Conservation (phyloP, 2,329 filamentous ascomycete species). For the Fusarium subtropicale region DNA sequence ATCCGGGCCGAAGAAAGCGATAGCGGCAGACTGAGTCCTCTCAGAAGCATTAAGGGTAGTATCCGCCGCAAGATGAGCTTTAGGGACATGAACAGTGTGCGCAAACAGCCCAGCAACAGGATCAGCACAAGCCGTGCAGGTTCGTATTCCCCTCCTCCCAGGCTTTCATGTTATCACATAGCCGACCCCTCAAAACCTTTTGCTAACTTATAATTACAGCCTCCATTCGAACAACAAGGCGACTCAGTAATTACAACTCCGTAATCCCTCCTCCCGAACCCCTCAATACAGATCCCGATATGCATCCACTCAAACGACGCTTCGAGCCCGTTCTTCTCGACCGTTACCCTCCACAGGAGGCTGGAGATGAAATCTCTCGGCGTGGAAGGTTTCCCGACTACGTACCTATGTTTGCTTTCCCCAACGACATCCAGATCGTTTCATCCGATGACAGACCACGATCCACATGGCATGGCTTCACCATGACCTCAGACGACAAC, state of each 20-base stretch:
- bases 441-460: slow-evolving; percentile 93
- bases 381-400: slow-evolving; percentile 94
- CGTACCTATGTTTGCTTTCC: slow-evolving; percentile 99
- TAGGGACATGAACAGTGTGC: slow-evolving; percentile 93
- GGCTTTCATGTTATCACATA: background rate
- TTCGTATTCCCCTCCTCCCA: slow-evolving; percentile 21
- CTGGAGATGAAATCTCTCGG: slow-evolving; percentile 81
- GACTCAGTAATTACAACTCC: slow-evolving; percentile 97
- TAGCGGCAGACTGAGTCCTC: slow-evolving; percentile 65
- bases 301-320: slow-evolving; percentile 93
- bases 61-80: slow-evolving; percentile 93
- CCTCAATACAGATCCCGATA: slow-evolving; percentile 86
- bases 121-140: slow-evolving; percentile 59
- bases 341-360: slow-evolving; percentile 87
- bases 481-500: slow-evolving; percentile 94
- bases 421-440: slow-evolving; percentile 96
- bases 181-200: background rate
- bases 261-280: slow-evolving; percentile 95
- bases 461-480: slow-evolving; percentile 99
- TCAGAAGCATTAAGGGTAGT: slow-evolving; percentile 79
- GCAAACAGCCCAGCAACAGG: slow-evolving; percentile 83
- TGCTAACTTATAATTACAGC: slow-evolving; percentile 56
- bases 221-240: slow-evolving; percentile 80
- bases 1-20: slow-evolving; percentile 79
- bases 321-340: slow-evolving; percentile 98